Evolutionary conservation across 2,329 filamentous ascomycete genomes (phyloP), one percentile per base, ranked within the genome.

Genomic region (Tolypocladium sp.): DNA sequence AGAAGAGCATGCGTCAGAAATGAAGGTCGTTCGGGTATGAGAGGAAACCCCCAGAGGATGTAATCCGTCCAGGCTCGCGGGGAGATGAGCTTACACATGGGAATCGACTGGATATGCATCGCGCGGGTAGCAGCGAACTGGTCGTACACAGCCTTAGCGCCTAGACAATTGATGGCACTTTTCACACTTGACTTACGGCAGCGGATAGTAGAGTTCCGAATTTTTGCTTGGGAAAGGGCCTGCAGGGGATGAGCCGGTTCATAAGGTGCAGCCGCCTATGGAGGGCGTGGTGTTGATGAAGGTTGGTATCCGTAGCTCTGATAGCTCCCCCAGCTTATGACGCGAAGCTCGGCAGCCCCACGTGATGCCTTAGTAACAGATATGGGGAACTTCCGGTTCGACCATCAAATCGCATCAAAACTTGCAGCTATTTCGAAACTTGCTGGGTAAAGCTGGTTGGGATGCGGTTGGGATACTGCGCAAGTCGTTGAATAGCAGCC

Each of bases 71-170:
- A 12, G 38, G 27, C 9, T 9, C 2, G 12, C n/a, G 40, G 17
- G 22, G 6, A 17, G 22, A 27, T 15, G 17, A 2, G 53, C 51
- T 70, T 83, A 92, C 90, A 93, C 89, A 94, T 93, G 59, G 90
- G 89, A 75, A 94, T 93, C 66, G 89, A 89, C 75, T 90, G 84
- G 77, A 93, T 88, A 83, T 93, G 89, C 90, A 94, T 94, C 65
- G 65, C 62, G 67, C 69, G 64, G 38, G 66, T 67, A 60, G 63
- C 54, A 52, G 64, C 59, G 38, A 54, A 13, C 49, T 52, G 30
- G 30, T 6, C 30, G 30, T 22, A 8, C 13, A 52, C 17, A 22
- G 30, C 27, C 13, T 52, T 41, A 33, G 40, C 27, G 37, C 20
- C 27, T 17, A 35, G 15, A 20, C 25, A 8, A 40, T 33, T 30